Evolutionary conservation across 768 basidiomycete species (phyloP).

Genomic region (Scleroderma citrinum): DNA sequence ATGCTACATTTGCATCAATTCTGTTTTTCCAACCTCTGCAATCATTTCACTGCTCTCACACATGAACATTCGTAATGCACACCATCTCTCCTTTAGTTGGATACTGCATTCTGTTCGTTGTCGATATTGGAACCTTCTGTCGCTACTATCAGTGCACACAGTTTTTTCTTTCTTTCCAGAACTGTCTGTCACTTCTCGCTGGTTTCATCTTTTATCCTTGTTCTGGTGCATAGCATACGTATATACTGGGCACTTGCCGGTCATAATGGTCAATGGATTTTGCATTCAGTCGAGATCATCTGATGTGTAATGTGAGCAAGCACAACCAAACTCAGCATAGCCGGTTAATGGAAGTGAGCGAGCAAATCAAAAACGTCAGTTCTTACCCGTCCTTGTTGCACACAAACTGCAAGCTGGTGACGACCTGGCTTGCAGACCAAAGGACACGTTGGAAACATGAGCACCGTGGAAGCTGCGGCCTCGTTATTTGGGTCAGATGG

Average conservation of each 20-base stretch:
- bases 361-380: slow-evolving; percentile 9
- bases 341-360: slow-evolving; percentile 4
- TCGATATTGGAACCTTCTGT: slow-evolving; percentile 25
- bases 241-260: slow-evolving; percentile 6
- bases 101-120: slow-evolving; percentile 25
- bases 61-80: slow-evolving; percentile 33
- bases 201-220: not conserved
- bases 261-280: slow-evolving; percentile 16
- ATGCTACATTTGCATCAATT: slow-evolving; percentile 31
- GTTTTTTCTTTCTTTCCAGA: not conserved
- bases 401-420: slow-evolving; percentile 10
- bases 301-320: slow-evolving; percentile 14
- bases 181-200: slow-evolving; percentile 1
- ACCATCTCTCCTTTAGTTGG: slow-evolving; percentile 20
- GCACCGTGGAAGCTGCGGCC: slow-evolving; percentile 69
- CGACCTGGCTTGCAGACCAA: slow-evolving; percentile 5
- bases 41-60: slow-evolving; percentile 29
- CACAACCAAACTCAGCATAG: slow-evolving; percentile 21
- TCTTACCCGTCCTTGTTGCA: not conserved
- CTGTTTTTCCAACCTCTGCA: slow-evolving; percentile 22
- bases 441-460: slow-evolving; percentile 43
- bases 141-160: slow-evolving; percentile 10
- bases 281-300: not conserved
- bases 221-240: slow-evolving; percentile 13
- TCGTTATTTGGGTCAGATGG: slow-evolving; percentile 66